These are phyloP conservation scores for Amanita polypyramis DNA, from an alignment of 768 basidiomycete species.

Conservation along the genomic window DNA sequence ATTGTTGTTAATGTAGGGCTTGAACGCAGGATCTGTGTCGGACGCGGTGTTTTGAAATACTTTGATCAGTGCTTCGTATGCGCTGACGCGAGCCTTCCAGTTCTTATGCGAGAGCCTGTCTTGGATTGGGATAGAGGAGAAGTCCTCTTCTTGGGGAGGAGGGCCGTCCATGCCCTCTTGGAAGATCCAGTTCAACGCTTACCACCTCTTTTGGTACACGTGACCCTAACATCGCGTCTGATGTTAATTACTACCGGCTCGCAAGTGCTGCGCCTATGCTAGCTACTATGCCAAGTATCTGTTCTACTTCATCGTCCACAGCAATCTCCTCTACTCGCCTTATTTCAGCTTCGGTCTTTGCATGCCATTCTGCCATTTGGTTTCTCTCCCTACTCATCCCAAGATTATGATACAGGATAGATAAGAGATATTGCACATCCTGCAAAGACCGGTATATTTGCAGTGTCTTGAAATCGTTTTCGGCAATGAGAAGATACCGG, in stretches of 20 bases:
- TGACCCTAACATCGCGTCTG: conserved; percentile 3
- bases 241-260: conserved; percentile 19
- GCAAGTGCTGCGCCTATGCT: conserved; percentile 50
- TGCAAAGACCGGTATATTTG: conserved; percentile 48
- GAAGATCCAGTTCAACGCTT: conserved; percentile 9
- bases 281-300: conserved; percentile 47
- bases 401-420: conserved; percentile 65
- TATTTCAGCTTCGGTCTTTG: conserved; percentile 29
- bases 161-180: conserved; percentile 68
- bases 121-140: conserved; percentile 62
- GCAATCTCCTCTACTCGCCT: conserved; percentile 31
- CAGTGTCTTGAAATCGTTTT: conserved; percentile 51
- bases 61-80: conserved; percentile 80
- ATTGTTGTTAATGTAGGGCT: conserved; percentile 70
- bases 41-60: conserved; percentile 84
- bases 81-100: conserved; percentile 97
- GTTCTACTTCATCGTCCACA: conserved; percentile 40
- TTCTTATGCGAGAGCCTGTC: conserved; percentile 91
- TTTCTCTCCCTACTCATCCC: conserved; percentile 46
- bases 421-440: conserved; percentile 65
- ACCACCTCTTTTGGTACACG: neutral
- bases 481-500: conserved; percentile 50
- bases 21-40: conserved; percentile 91
- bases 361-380: conserved; percentile 37
- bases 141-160: conserved; percentile 91